These are phyloP conservation scores for Aspergillus pseudotamarii DNA, from an alignment of 2,329 filamentous ascomycete genomes.

Conservation along the genomic window DNA sequence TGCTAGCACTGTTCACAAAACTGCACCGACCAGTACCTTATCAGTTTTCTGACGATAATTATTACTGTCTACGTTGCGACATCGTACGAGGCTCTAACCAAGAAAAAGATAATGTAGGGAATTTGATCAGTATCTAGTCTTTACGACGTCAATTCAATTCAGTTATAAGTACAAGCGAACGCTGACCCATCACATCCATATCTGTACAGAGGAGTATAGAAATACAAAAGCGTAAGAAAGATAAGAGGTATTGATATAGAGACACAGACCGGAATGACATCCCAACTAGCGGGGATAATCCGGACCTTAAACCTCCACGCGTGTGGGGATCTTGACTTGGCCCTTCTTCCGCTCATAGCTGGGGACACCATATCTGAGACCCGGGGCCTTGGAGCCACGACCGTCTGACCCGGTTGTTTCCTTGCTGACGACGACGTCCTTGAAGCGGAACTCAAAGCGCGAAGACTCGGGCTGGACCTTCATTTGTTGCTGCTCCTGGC, in stretches of 20 bases:
- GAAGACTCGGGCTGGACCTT: conserved; percentile 50
- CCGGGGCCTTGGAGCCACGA: conserved; percentile 55
- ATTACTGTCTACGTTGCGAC: background rate
- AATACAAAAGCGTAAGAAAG: background rate
- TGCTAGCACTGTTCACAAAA: background rate
- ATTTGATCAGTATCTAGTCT: background rate
- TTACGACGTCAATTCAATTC: background rate
- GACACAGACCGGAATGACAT: conserved; percentile 50
- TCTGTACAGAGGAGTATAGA: conserved; percentile 8
- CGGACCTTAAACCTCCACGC: conserved; percentile 51
- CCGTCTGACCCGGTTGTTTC: conserved; percentile 60
- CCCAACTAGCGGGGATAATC: background rate
- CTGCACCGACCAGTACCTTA: background rate
- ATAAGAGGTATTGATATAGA: conserved; percentile 61
- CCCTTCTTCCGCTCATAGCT: conserved; percentile 65
- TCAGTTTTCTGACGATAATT: background rate
- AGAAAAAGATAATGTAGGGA: background rate
- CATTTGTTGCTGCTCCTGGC: conserved; percentile 46
- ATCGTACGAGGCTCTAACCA: background rate
- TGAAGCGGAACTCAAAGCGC: conserved; percentile 64
- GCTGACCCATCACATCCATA: background rate
- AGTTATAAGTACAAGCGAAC: conserved; percentile 5
- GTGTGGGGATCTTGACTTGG: conserved; percentile 64
- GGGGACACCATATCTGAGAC: conserved; percentile 64
- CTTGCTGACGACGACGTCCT: conserved; percentile 56